phyloP scores from a whole-genome alignment of 73 alveolate genomes.

The Blepharisma japonicum region DNA sequence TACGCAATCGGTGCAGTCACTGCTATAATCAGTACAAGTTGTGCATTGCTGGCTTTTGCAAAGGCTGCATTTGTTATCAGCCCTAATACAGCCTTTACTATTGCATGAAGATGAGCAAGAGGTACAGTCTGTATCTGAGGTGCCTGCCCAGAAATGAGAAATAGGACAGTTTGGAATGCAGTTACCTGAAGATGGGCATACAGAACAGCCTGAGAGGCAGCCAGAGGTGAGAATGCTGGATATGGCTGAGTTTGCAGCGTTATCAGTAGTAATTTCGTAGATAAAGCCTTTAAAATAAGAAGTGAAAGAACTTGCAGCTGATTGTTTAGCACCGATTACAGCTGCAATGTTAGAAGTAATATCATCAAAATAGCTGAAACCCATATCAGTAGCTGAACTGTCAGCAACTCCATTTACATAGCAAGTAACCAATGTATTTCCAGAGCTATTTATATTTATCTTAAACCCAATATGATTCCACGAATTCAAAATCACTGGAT shows the following conservation, averaged over 20 bases:
- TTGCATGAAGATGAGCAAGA: background rate
- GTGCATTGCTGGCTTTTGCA: background rate
- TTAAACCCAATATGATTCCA: slow-evolving; percentile 11
- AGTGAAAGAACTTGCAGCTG: background rate
- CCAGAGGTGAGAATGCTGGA: background rate
- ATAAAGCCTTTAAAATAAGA: background rate
- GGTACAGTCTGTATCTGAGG: background rate
- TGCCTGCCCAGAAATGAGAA: background rate
- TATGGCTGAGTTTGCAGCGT: background rate
- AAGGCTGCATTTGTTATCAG: background rate
- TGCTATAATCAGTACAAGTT: background rate
- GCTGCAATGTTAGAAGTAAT: background rate
- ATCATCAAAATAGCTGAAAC: background rate
- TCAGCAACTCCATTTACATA: background rate
- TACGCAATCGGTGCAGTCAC: background rate
- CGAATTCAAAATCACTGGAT: background rate
- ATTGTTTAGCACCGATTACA: background rate
- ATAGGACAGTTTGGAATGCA: background rate
- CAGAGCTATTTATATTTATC: background rate
- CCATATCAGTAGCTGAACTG: background rate
- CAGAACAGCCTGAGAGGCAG: background rate
- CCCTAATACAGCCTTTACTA: background rate
- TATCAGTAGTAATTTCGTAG: background rate
- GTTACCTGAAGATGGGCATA: background rate
- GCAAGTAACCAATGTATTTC: background rate